phyloP scores from a whole-genome alignment of 805 yeast species.

The Novakomyces olei region DNA sequence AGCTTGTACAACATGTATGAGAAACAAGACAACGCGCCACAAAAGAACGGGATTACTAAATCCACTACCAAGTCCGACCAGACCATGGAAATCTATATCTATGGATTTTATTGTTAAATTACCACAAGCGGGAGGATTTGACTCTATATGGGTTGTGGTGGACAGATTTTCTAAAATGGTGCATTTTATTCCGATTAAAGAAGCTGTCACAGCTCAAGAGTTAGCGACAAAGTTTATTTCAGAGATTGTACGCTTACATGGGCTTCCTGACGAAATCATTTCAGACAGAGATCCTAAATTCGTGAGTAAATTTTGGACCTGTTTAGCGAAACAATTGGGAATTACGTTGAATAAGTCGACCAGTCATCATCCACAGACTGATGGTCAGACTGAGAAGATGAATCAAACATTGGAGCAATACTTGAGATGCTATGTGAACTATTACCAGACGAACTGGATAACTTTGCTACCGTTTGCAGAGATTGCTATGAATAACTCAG shows the following conservation, averaged over 20 bases:
- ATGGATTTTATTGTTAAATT: conserved; percentile 10
- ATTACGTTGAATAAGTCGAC: background rate
- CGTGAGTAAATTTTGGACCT: background rate
- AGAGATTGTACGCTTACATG: background rate
- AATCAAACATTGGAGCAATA: background rate
- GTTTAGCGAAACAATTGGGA: background rate
- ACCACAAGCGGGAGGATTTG: conserved; percentile 5
- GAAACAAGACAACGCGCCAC: conserved; percentile 3
- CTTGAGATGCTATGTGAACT: background rate
- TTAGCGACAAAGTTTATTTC: background rate
- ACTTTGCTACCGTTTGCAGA: background rate
- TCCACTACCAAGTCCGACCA: conserved; percentile 8
- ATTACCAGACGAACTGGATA: background rate
- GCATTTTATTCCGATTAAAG: conserved; percentile 8
- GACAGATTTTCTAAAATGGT: conserved; percentile 10
- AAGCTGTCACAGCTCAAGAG: background rate
- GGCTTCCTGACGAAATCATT: background rate
- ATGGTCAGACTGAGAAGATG: background rate
- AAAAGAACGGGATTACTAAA: conserved; percentile 5
- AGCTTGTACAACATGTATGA: conserved; percentile 7
- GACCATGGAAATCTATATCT: conserved; percentile 5
- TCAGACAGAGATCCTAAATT: background rate
- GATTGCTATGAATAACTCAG: background rate
- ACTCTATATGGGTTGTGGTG: conserved; percentile 10
- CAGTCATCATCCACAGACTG: background rate